These are phyloP conservation scores for Rhinocladiella similis DNA, from an alignment of 2,329 filamentous ascomycete species.

Conservation along the genomic window DNA sequence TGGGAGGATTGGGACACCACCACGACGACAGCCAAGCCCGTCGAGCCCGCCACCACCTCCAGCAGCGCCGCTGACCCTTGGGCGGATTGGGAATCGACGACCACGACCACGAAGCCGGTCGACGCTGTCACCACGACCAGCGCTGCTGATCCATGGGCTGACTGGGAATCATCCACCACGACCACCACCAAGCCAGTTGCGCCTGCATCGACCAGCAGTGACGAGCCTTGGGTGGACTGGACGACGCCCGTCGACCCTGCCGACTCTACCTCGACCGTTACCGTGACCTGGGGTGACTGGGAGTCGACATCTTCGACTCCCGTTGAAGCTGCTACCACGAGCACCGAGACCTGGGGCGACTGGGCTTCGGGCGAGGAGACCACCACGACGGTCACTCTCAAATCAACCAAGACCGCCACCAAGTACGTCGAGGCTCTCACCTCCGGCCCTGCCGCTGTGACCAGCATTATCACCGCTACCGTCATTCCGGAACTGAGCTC, in stretches of 20 bases:
- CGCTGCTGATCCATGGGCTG: slow-evolving; percentile 64
- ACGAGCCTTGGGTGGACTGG: slow-evolving; percentile 21
- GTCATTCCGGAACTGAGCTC: slow-evolving; percentile 9
- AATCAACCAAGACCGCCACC: slow-evolving; percentile 67
- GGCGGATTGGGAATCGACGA: slow-evolving; percentile 49
- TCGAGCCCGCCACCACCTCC: slow-evolving; percentile 41
- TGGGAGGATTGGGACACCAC: slow-evolving; percentile 63
- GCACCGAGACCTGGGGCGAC: slow-evolving; percentile 61
- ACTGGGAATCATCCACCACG: slow-evolving; percentile 45
- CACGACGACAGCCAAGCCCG: slow-evolving; percentile 55
- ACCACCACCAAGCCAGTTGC: slow-evolving; percentile 60
- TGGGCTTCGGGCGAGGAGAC: slow-evolving; percentile 55
- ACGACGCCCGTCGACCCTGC: background rate
- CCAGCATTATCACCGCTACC: slow-evolving; percentile 16
- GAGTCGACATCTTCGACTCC: slow-evolving; percentile 27
- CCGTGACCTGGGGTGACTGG: slow-evolving; percentile 21
- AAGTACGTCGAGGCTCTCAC: slow-evolving; percentile 71
- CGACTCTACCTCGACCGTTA: slow-evolving; percentile 35
- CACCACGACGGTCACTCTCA: slow-evolving; percentile 60
- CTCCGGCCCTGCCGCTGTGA: slow-evolving; percentile 35
- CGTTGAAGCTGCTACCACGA: slow-evolving; percentile 28
- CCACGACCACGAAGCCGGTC: slow-evolving; percentile 58
- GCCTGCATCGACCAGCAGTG: slow-evolving; percentile 41
- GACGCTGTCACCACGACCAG: slow-evolving; percentile 66
- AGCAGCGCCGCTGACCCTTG: slow-evolving; percentile 58